Conservation (phyloP, 495 filamentous ascomycete species). For the Extremus antarcticus region DNA sequence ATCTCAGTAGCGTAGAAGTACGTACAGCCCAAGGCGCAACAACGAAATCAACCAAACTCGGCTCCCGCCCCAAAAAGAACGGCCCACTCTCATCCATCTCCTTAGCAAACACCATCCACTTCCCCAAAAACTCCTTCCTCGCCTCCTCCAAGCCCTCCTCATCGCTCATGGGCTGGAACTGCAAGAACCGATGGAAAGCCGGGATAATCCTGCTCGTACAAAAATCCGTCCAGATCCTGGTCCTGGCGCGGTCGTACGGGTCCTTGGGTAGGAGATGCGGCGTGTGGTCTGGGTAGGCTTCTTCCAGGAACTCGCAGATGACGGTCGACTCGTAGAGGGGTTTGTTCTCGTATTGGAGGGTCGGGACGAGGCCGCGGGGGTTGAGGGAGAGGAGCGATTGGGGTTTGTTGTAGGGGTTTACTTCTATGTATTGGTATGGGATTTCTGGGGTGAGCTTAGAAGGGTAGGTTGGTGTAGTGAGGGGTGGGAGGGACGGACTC, state of each 20-base stretch:
- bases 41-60: slow-evolving; percentile 51
- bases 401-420: slow-evolving; percentile 17
- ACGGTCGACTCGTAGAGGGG: slow-evolving; percentile 58
- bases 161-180: slow-evolving; percentile 41
- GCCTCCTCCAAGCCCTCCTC: slow-evolving; percentile 33
- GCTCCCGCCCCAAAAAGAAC: slow-evolving; percentile 49
- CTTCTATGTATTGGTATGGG: slow-evolving; percentile 61
- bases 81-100: slow-evolving; percentile 49
- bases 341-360: slow-evolving; percentile 41
- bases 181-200: slow-evolving; percentile 52
- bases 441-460: too few relatives aligned
- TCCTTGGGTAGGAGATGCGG: slow-evolving; percentile 42
- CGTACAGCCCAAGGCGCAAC: slow-evolving; percentile 50
- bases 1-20: background rate
- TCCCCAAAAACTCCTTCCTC: slow-evolving; percentile 38
- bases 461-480: too few relatives aligned
- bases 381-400: background rate
- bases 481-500: too few relatives aligned
- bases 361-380: slow-evolving; percentile 59
- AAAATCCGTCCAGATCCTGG: slow-evolving; percentile 60
- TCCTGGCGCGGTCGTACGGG: slow-evolving; percentile 48
- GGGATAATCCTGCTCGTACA: slow-evolving; percentile 53
- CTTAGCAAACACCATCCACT: slow-evolving; percentile 43
- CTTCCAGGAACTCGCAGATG: slow-evolving; percentile 60
- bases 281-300: slow-evolving; percentile 43